Evolutionary conservation across 768 basidiomycete genomes (phyloP), one percentile per base, ranked within the genome.

Genomic region (Leccinum sublutescens): DNA sequence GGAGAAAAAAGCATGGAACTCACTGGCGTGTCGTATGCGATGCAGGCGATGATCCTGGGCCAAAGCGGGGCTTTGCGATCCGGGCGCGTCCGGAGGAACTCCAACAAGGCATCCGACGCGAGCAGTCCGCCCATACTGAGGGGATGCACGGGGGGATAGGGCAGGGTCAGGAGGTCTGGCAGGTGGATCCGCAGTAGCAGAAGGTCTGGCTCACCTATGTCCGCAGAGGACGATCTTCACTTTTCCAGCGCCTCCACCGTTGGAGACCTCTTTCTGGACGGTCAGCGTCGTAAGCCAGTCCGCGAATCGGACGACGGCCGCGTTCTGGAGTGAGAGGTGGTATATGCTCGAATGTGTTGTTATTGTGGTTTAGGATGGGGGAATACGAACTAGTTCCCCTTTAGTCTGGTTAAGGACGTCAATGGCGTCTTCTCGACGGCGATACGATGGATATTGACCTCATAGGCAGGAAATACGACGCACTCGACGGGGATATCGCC

Each of bases 251-350:
- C 92, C 92, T 11, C 89, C 87, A 5, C 91, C 90, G 52, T 85
- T 79, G 12, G 86, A 84, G 21, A 88, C 88, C 72, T 96, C 95
- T 61, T 82, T 83, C 70, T 91, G 83, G n/a, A 96, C 89, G 5
- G 89, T 91, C 21, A 92, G 75, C n/a, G 85, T 89, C 1, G 92
- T 89, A 47, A 97, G 82, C 95, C 95, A 97, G 68, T 96, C 94
- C 8, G 92, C 85, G 72, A 97, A 95, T 8, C 85, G 84, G 31
- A 88, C 82, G 3, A 94, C 89, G 14, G 95, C 93, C 68, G 86
- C 86, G 50, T 80, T 83, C 93, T 95, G 62, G 29, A 52, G 55
- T 38, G 55, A 48, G 47, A 48, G 11, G n/a, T 21, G 49, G 31
- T 54, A n/a, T 43, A 19, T 33, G 48, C 9, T 62, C 50, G 55